Evolutionary conservation across 179 eudicot genomes (phyloP), one percentile per base, ranked within the genome.

Genomic region (Spergularia azorica): DNA sequence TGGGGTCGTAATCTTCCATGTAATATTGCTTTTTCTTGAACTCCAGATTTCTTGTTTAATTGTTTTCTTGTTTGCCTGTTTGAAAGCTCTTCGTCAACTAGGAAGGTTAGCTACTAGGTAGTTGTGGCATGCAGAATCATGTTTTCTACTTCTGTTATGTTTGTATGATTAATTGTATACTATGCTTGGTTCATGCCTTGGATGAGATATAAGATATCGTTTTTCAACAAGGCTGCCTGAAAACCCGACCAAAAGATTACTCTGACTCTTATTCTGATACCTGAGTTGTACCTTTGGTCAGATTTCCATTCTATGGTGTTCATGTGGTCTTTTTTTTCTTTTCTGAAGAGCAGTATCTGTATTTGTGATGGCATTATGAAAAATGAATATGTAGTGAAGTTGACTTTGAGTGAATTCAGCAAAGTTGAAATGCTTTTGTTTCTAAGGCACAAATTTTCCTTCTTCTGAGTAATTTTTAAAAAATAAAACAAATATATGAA

Each of bases 1-100:
- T 93, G 97, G 96, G 90, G 98, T 52, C 97, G 98, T 46, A 93
- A 95, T 79, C 88, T 95, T 77, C 98, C 97, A 89, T 95, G 98
- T 94, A 91, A 88, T 72, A 43, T 39, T 73, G 72, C 71, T 65
- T 69, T 65, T 54, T 62, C 83, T 76, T 66, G 67, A 70, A 76
- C 60, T 57, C 36, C 54, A n/a, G 54, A 67, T 67, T 41, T 68
- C 48, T 68, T 63, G 9, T 51, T 72, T 52, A 51, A 38, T 65
- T 48, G 69, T 55, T 74, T 74, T 73, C 63, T 74, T 79, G 48
- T 62, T 43, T 70, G 66, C 71, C 67, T 12, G 46, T 62, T 16
- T 71, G 9, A 43, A 50, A 57, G 39, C 63, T 43, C 15, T 14
- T 67, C 41, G 20, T 46, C 60, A 43, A 15, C 6, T 77, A 80